Evolutionary conservation across 345 rosid species (phyloP).

Genomic region (Lepidium sativum): DNA sequence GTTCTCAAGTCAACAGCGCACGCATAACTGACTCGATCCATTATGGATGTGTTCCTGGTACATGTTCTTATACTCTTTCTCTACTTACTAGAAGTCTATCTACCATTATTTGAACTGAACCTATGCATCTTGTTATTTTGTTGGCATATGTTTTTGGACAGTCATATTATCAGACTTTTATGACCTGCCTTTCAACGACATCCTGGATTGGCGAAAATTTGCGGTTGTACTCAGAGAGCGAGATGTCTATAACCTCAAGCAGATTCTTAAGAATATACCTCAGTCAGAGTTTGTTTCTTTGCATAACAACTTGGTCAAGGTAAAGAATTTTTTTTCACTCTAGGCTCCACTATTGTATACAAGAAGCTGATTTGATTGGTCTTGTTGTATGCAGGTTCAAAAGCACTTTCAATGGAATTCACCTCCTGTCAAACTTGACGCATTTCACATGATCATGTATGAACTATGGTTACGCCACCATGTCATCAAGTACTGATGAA

Average conservation of each 20-base stretch:
- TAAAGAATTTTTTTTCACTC: slow-evolving; percentile 1
- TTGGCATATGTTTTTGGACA: slow-evolving; percentile 24
- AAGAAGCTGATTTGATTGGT: slow-evolving; percentile 13
- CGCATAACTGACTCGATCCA: slow-evolving; percentile 95
- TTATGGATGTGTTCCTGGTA: slow-evolving; percentile 97
- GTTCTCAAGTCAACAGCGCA: slow-evolving; percentile 97
- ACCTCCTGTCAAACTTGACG: slow-evolving; percentile 65
- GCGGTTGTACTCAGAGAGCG: slow-evolving; percentile 60
- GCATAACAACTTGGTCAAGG: slow-evolving; percentile 78
- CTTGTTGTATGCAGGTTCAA: slow-evolving; percentile 50
- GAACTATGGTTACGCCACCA: slow-evolving; percentile 94
- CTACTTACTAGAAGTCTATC: neutral
- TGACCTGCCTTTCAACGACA: slow-evolving; percentile 89
- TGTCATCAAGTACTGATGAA: slow-evolving; percentile 62
- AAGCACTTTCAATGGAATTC: slow-evolving; percentile 96
- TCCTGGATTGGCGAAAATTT: slow-evolving; percentile 68
- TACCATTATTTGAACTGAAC: neutral
- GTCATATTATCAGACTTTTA: slow-evolving; percentile 82
- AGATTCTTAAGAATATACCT: slow-evolving; percentile 66
- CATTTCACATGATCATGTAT: slow-evolving; percentile 94
- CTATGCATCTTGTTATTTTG: neutral
- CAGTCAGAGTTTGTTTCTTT: slow-evolving; percentile 53
- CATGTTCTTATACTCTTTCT: neutral
- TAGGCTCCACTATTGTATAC: neutral
- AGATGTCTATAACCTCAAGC: slow-evolving; percentile 73